A percentile compares a stretch with the other conserved stretches of the same genome.
These are phyloP conservation scores for Sporothrix schenckii DNA, from an alignment of 2,329 filamentous ascomycete genomes.

Conservation along the genomic window DNA sequence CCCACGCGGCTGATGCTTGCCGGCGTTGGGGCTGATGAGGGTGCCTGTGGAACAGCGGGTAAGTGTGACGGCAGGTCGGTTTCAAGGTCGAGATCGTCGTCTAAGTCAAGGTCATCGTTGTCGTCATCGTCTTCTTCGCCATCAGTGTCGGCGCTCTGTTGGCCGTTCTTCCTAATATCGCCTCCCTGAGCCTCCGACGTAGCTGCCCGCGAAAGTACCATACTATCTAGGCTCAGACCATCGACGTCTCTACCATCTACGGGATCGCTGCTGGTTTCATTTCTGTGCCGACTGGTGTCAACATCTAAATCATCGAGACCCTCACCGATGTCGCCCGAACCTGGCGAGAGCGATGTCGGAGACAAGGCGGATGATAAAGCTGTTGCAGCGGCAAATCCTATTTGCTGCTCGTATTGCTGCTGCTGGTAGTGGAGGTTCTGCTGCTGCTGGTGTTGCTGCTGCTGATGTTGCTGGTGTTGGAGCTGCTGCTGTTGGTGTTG, in stretches of 20 bases:
- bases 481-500: slow-evolving; percentile 38
- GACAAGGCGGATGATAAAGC: neutral
- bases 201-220: slow-evolving; percentile 22
- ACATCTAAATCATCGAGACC: neutral
- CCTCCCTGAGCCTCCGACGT: slow-evolving; percentile 16
- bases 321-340: slow-evolving; percentile 17
- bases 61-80: slow-evolving; percentile 22
- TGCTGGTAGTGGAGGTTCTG: slow-evolving; percentile 27
- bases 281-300: neutral
- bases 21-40: slow-evolving; percentile 35
- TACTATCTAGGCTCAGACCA: slow-evolving; percentile 18
- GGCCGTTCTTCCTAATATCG: slow-evolving; percentile 15
- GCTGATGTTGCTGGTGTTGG: slow-evolving; percentile 43
- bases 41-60: slow-evolving; percentile 34
- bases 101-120: slow-evolving; percentile 5
- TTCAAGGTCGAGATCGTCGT: slow-evolving; percentile 21
- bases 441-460: slow-evolving; percentile 39
- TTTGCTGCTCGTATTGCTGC: slow-evolving; percentile 33
- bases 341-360: neutral
- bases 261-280: neutral
- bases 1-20: slow-evolving; percentile 42
- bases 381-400: slow-evolving; percentile 10
- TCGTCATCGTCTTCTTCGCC: neutral
- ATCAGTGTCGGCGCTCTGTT: neutral
- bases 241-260: slow-evolving; percentile 14